Evolutionary conservation across 305 asterid genomes (phyloP).

Genomic region (Vinca major): DNA sequence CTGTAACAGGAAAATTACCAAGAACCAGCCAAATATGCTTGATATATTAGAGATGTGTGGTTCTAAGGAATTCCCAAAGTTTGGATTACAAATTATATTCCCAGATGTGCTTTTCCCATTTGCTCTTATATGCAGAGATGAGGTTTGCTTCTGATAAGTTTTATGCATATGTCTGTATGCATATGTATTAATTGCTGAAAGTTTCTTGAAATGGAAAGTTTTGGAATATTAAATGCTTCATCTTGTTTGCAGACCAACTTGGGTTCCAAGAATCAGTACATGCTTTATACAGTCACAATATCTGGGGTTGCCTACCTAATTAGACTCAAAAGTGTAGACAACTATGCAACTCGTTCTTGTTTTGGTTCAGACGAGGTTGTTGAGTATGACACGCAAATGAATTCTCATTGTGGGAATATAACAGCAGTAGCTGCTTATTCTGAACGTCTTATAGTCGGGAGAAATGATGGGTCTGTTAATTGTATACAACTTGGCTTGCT

Average conservation of each 20-base stretch:
- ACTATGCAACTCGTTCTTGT: slow-evolving; percentile 48
- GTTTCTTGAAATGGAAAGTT: slow-evolving; percentile 1
- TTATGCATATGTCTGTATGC: slow-evolving; percentile 11
- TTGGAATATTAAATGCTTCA: slow-evolving; percentile 1
- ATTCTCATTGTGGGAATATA: slow-evolving; percentile 47
- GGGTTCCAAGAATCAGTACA: slow-evolving; percentile 37
- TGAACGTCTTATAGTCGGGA: slow-evolving; percentile 63
- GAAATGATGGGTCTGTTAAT: slow-evolving; percentile 74
- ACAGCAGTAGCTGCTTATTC: slow-evolving; percentile 54
- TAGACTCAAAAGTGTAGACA: slow-evolving; percentile 46
- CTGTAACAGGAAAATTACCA: slow-evolving; percentile 57
- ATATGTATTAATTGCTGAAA: not conserved
- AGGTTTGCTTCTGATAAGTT: slow-evolving; percentile 33
- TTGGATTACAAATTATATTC: slow-evolving; percentile 64
- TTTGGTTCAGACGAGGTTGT: slow-evolving; percentile 51
- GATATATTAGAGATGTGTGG: slow-evolving; percentile 54
- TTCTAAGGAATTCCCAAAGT: slow-evolving; percentile 43
- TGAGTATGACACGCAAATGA: slow-evolving; percentile 43
- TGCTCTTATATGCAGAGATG: slow-evolving; percentile 55
- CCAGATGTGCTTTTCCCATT: slow-evolving; percentile 68
- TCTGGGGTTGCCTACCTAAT: slow-evolving; percentile 80
- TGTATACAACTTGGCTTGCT: slow-evolving; percentile 62
- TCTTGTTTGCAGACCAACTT: slow-evolving; percentile 38
- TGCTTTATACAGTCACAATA: slow-evolving; percentile 63
- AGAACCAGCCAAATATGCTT: slow-evolving; percentile 46